These are phyloP conservation scores for Chytriomyces confervae DNA, from an alignment of 192 early-diverging fungal species.

Conservation along the genomic window DNA sequence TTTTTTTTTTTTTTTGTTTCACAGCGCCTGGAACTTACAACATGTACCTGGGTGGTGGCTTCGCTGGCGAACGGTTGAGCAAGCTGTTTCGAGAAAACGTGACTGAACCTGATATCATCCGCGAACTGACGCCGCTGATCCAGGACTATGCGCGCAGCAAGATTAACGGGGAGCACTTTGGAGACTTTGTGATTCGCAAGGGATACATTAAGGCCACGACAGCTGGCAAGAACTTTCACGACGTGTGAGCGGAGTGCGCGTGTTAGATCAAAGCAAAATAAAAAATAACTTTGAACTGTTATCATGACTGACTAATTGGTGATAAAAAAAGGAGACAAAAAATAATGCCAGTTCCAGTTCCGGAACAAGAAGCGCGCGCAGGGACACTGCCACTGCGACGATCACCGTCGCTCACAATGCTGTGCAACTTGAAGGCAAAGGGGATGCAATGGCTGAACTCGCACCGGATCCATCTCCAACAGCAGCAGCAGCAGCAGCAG, in stretches of 20 bases:
- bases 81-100: slow-evolving; percentile 92
- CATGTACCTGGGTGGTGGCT: slow-evolving; percentile 91
- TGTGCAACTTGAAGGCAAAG: too few species aligned
- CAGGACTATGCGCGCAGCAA: slow-evolving; percentile 78
- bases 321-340: too few species aligned
- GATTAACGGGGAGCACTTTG: slow-evolving; percentile 81
- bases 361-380: too few species aligned
- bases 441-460: too few species aligned
- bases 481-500: too few species aligned
- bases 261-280: too few species aligned
- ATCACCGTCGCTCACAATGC: too few species aligned
- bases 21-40: slow-evolving; percentile 90
- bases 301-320: too few species aligned
- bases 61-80: slow-evolving; percentile 83
- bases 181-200: slow-evolving; percentile 92
- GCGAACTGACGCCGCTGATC: slow-evolving; percentile 78
- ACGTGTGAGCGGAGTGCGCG: slow-evolving; percentile 4
- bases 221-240: slow-evolving; percentile 35
- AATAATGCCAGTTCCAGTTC: too few species aligned
- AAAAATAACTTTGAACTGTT: too few species aligned
- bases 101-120: slow-evolving; percentile 86
- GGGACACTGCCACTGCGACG: too few species aligned
- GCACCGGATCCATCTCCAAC: too few species aligned
- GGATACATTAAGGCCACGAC: slow-evolving; percentile 68
- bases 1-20: slow-evolving; percentile 30